These are phyloP conservation scores for Bipolaris cookei DNA, from an alignment of 2,329 filamentous ascomycete genomes.

Conservation along the genomic window DNA sequence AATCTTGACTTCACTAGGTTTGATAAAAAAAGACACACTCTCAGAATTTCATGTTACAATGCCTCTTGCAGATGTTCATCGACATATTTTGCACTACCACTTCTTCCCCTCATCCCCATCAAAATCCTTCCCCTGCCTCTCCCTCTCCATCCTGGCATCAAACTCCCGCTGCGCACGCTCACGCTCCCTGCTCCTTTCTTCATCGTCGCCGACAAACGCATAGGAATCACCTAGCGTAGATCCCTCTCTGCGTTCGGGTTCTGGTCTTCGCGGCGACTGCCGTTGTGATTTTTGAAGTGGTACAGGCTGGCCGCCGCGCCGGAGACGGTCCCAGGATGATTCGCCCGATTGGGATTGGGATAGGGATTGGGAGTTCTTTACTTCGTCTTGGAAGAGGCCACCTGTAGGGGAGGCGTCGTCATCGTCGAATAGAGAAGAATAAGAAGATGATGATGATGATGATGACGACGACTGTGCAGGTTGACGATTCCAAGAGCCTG, in stretches of 20 bases:
- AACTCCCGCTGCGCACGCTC: slow-evolving; percentile 58
- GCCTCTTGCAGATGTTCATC: not conserved
- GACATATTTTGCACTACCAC: slow-evolving; percentile 29
- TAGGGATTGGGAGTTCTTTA: slow-evolving; percentile 22
- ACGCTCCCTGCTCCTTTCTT: slow-evolving; percentile 53
- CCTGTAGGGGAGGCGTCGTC: slow-evolving; percentile 49
- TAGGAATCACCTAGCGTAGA: slow-evolving; percentile 53
- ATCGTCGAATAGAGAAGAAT: slow-evolving; percentile 33
- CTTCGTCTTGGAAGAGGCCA: slow-evolving; percentile 45
- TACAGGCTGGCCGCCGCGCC: slow-evolving; percentile 40
- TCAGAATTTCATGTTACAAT: not conserved
- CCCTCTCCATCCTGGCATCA: slow-evolving; percentile 57
- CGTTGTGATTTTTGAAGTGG: slow-evolving; percentile 21
- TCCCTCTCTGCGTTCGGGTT: slow-evolving; percentile 30
- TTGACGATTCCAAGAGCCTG: slow-evolving; percentile 16
- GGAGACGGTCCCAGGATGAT: slow-evolving; percentile 55
- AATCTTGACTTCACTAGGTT: too few species aligned
- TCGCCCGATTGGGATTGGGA: slow-evolving; percentile 35
- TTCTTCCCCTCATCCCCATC: slow-evolving; percentile 34
- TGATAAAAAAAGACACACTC: too few species aligned
- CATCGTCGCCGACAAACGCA: slow-evolving; percentile 52
- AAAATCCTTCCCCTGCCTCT: slow-evolving; percentile 56
- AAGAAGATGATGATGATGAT: too few species aligned
- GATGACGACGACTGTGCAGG: slow-evolving; percentile 11
- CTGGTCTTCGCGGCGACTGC: slow-evolving; percentile 22